Base-by-base conservation (phyloP, 129 eudicot species). In the Artemisia argyi region DNA sequence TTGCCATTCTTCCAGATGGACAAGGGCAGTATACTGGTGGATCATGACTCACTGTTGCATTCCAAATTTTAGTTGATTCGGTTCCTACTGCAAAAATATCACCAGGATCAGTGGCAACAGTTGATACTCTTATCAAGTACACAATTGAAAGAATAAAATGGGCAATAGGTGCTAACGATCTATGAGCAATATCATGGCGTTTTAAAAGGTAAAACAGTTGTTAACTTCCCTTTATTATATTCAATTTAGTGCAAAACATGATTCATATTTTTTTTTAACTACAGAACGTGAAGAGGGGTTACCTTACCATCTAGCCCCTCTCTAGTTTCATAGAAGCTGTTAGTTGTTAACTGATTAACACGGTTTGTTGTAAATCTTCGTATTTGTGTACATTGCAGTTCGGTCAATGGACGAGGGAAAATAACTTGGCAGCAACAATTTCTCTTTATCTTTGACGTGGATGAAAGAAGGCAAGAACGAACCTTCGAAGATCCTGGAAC, bases 381-480 rank as follows among this genome's bases (percentile, higher is more conserved):
- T 14, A 60, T 68, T 59, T 49, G 28, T 32, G 62, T 68, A 52
- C 77, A 20, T 61, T 76, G 84, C 84, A 79, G 86, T 61, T 52
- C 62, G 12, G n/a, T 26, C 2, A 62, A 50, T 50, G 68, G 61
- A 52, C 46, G 79, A 59, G 63, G 72, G 52, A 68, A 63, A 75
- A 73, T 59, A 56, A 69, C 67, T 46, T 75, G 56, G n/a, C n/a
- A n/a, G 76, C 52, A 32, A 66, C 69, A 80, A 70, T 63, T 75
- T 61, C 76, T 56, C 17, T 53, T 52, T 32, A 63, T 74, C 70
- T 61, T 62, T 24, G 72, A 20, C 70, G 72, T 44, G 22, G 70
- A 66, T 77, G 80, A 83, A 85, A 72, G 80, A 88, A 90, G 99
- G 90, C 99, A 95, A 95, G 99, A 95, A 90, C 97, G 97, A 82